phyloP scores from a whole-genome alignment of 2,329 filamentous ascomycete species.

The Dactylellina drechsleri region DNA sequence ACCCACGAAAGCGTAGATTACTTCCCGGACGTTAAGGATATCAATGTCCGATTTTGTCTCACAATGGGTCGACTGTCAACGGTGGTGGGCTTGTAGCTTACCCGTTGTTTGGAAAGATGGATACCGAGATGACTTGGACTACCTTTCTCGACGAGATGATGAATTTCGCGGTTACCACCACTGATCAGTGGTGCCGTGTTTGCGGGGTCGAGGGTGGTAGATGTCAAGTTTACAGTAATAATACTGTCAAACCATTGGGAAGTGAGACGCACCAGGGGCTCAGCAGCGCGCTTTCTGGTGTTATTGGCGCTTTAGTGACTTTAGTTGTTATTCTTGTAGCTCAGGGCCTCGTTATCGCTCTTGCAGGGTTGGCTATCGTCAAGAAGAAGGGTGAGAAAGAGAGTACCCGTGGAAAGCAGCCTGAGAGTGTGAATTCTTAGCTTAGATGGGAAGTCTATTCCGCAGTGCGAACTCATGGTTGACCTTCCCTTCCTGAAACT shows the following conservation, averaged over 20 bases:
- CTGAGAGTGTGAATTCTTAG: slow-evolving; percentile 35
- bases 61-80: slow-evolving; percentile 64
- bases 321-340: slow-evolving; percentile 38
- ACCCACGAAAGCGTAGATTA: slow-evolving; percentile 62
- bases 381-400: slow-evolving; percentile 31
- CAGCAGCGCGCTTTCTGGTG: slow-evolving; percentile 32
- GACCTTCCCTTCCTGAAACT: too few species aligned
- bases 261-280: slow-evolving; percentile 28
- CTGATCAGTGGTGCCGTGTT: slow-evolving; percentile 39
- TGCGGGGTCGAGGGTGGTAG: slow-evolving; percentile 32
- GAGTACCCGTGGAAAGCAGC: slow-evolving; percentile 24
- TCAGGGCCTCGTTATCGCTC: slow-evolving; percentile 29
- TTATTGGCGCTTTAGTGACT: slow-evolving; percentile 37
- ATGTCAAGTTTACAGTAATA: slow-evolving; percentile 20
- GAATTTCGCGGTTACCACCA: slow-evolving; percentile 28
- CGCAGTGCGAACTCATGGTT: too few species aligned
- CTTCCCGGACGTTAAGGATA: slow-evolving; percentile 60
- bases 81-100: slow-evolving; percentile 62
- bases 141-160: slow-evolving; percentile 55
- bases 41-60: slow-evolving; percentile 70
- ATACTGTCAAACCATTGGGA: slow-evolving; percentile 3
- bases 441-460: too few species aligned
- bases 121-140: slow-evolving; percentile 51
- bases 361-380: slow-evolving; percentile 36
- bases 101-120: slow-evolving; percentile 66